Conservation (phyloP, 495 filamentous ascomycete genomes). For the Lasiosphaeria hispida region DNA sequence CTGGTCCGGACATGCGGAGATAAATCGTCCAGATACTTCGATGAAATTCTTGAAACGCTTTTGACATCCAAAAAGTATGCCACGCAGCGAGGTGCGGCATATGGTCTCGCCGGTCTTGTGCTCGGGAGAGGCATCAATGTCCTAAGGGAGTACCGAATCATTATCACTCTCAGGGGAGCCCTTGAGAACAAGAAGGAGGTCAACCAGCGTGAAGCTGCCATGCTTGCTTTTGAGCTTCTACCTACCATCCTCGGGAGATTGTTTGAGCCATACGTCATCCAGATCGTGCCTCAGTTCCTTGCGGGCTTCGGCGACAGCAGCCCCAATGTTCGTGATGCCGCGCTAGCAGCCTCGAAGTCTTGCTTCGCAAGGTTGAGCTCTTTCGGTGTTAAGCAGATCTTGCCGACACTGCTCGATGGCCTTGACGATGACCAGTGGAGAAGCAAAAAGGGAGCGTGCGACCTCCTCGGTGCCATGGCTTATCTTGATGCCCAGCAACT, state of each 20-base stretch:
- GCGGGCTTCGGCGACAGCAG: slow-evolving; percentile 84
- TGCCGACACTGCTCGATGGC: slow-evolving; percentile 88
- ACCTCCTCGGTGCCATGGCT: slow-evolving; percentile 94
- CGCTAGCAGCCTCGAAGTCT: slow-evolving; percentile 87
- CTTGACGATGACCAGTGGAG: slow-evolving; percentile 95
- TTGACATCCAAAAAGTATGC: slow-evolving; percentile 86
- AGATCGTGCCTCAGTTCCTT: slow-evolving; percentile 88
- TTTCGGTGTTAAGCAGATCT: slow-evolving; percentile 89
- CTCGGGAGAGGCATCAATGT: slow-evolving; percentile 80
- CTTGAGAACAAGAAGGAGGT: slow-evolving; percentile 89
- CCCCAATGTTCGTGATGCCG: slow-evolving; percentile 86
- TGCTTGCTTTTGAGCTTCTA: slow-evolving; percentile 87
- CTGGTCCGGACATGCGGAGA: slow-evolving; percentile 77
- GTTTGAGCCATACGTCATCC: slow-evolving; percentile 95
- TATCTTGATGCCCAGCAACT: slow-evolving; percentile 95
- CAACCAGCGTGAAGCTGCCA: slow-evolving; percentile 81
- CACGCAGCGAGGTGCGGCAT: slow-evolving; percentile 85
- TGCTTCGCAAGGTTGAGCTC: slow-evolving; percentile 92
- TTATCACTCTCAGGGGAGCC: slow-evolving; percentile 71
- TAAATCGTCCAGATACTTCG: slow-evolving; percentile 73
- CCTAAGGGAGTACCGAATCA: slow-evolving; percentile 79
- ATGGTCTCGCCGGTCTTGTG: slow-evolving; percentile 88
- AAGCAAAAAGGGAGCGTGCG: slow-evolving; percentile 96
- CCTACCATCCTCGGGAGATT: slow-evolving; percentile 78
- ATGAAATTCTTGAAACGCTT: slow-evolving; percentile 74